Evolutionary conservation across 2,329 filamentous ascomycete species (phyloP).

Genomic region (Trichoderma sp.): DNA sequence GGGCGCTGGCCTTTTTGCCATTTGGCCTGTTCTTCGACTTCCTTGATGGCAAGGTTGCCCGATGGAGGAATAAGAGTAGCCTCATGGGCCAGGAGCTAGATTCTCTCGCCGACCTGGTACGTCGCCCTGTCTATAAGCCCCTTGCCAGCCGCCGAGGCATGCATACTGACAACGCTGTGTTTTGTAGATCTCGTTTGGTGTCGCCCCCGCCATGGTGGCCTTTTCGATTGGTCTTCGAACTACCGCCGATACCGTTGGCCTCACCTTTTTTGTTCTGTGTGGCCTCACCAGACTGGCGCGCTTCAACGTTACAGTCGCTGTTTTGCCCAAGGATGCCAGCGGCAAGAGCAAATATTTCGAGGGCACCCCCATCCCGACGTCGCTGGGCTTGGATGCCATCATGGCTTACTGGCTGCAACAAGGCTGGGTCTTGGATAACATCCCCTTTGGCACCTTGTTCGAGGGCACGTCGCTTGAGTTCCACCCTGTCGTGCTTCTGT

Average conservation of each 20-base stretch:
- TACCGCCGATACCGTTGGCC: slow-evolving; percentile 70
- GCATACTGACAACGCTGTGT: slow-evolving; percentile 3
- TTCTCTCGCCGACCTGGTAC: slow-evolving; percentile 88
- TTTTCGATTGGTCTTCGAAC: slow-evolving; percentile 89
- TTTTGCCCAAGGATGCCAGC: slow-evolving; percentile 83
- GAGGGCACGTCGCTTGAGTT: slow-evolving; percentile 71
- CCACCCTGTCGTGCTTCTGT: slow-evolving; percentile 77
- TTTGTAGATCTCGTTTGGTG: slow-evolving; percentile 84
- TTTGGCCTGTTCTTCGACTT: slow-evolving; percentile 97
- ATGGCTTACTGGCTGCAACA: slow-evolving; percentile 89
- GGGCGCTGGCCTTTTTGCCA: slow-evolving; percentile 81
- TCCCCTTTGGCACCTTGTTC: slow-evolving; percentile 73
- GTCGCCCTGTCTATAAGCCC: slow-evolving; percentile 25
- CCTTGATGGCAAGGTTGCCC: slow-evolving; percentile 92
- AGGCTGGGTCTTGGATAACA: slow-evolving; percentile 71
- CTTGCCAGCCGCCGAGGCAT: neutral
- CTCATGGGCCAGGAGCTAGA: slow-evolving; percentile 98
- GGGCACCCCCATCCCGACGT: slow-evolving; percentile 92
- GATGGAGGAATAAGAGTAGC: slow-evolving; percentile 95
- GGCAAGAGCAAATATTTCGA: slow-evolving; percentile 97
- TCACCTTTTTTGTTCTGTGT: slow-evolving; percentile 90
- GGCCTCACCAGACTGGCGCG: slow-evolving; percentile 89
- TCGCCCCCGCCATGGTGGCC: slow-evolving; percentile 80
- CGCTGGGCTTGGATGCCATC: slow-evolving; percentile 71
- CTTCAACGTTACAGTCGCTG: slow-evolving; percentile 93